Evolutionary conservation across 257 asterid genomes (phyloP).

Genomic region (Capsicum rhomboideum): DNA sequence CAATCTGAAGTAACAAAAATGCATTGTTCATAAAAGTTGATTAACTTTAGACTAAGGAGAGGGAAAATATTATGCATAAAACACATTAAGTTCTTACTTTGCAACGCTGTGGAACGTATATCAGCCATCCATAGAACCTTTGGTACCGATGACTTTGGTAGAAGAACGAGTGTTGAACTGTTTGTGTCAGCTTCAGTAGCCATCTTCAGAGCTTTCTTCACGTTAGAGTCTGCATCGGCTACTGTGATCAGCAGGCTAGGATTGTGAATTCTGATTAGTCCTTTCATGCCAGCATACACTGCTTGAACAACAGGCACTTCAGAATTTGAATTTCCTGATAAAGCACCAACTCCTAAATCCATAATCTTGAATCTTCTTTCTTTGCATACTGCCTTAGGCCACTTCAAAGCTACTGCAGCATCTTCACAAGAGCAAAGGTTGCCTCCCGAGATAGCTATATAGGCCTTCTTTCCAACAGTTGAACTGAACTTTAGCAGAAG

Average conservation of each 20-base stretch:
- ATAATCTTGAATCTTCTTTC: slow-evolving; percentile 87
- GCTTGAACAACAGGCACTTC: slow-evolving; percentile 77
- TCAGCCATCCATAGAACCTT: slow-evolving; percentile 94
- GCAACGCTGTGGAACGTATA: slow-evolving; percentile 73
- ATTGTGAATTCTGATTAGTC: slow-evolving; percentile 71
- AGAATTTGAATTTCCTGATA: slow-evolving; percentile 57
- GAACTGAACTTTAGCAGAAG: slow-evolving; percentile 70
- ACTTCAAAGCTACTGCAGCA: slow-evolving; percentile 53
- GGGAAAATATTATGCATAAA: not conserved
- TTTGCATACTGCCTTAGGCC: slow-evolving; percentile 73
- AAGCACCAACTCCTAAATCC: slow-evolving; percentile 64
- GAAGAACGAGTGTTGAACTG: slow-evolving; percentile 40
- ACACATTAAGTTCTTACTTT: slow-evolving; percentile 36
- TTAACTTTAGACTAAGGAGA: not conserved
- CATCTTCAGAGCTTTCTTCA: slow-evolving; percentile 77
- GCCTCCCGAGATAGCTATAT: slow-evolving; percentile 76
- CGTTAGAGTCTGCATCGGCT: slow-evolving; percentile 45
- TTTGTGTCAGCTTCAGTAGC: slow-evolving; percentile 38
- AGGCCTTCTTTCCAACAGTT: slow-evolving; percentile 69
- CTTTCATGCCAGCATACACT: slow-evolving; percentile 84
- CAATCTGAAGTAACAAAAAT: slow-evolving; percentile 53
- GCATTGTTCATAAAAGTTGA: not conserved
- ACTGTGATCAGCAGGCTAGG: slow-evolving; percentile 71
- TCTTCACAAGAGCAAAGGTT: slow-evolving; percentile 75
- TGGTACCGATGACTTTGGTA: slow-evolving; percentile 57